Percentiles rank a stretch among this genome's conserved stretches.
These are phyloP conservation scores for Cordyceps sp. DNA, from an alignment of 2,329 filamentous ascomycete genomes.

Conservation along the genomic window DNA sequence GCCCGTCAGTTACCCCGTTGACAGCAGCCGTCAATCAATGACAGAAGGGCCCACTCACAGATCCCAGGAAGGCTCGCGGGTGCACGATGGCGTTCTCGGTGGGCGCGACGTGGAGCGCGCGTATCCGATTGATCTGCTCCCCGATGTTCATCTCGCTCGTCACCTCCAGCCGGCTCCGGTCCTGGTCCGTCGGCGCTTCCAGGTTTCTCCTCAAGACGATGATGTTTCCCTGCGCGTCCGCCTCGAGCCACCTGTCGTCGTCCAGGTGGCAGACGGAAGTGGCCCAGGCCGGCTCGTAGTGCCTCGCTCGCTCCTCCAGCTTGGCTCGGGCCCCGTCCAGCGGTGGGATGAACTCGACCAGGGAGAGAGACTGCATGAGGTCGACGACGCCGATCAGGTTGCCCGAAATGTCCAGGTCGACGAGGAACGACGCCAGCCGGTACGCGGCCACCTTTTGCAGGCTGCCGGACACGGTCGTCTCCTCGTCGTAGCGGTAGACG, in stretches of 20 bases:
- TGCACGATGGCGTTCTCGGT: slow-evolving; percentile 50
- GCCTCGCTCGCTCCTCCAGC: slow-evolving; percentile 59
- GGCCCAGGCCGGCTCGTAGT: slow-evolving; percentile 68
- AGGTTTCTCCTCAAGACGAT: slow-evolving; percentile 61
- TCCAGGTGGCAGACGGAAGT: slow-evolving; percentile 63
- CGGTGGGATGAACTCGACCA: slow-evolving; percentile 54
- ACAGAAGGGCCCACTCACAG: too few species aligned
- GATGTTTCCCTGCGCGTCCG: slow-evolving; percentile 78
- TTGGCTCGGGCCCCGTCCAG: slow-evolving; percentile 38
- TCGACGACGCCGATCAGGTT: slow-evolving; percentile 73
- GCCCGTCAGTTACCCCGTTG: too few species aligned
- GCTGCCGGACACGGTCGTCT: slow-evolving; percentile 33
- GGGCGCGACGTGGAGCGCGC: slow-evolving; percentile 51
- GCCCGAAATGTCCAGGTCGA: slow-evolving; percentile 60
- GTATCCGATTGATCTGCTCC: slow-evolving; percentile 85
- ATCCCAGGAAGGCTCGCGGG: slow-evolving; percentile 76
- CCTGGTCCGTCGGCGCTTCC: slow-evolving; percentile 57
- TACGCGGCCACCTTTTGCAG: slow-evolving; percentile 61
- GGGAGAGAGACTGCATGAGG: slow-evolving; percentile 78
- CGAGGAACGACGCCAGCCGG: slow-evolving; percentile 67
- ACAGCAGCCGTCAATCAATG: too few species aligned
- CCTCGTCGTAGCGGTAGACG: slow-evolving; percentile 38
- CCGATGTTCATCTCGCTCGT: slow-evolving; percentile 73
- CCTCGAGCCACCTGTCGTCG: slow-evolving; percentile 60
- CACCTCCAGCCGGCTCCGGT: slow-evolving; percentile 52